These are phyloP conservation scores for Candida coleopterorum DNA, from an alignment of 805 yeast genomes.

Conservation along the genomic window DNA sequence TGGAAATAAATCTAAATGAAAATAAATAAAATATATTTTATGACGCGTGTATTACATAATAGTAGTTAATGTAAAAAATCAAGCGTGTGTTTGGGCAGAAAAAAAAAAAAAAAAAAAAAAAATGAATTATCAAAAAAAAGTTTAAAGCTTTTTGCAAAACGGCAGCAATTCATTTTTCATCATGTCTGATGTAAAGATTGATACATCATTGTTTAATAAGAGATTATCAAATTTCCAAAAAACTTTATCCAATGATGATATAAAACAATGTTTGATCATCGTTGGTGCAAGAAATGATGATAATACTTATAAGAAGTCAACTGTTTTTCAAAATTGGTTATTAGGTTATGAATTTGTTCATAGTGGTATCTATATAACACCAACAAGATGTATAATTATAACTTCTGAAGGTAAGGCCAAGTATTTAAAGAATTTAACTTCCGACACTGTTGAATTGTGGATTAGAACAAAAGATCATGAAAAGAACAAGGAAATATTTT, in stretches of 20 bases:
- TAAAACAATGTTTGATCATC: constrained; percentile 45
- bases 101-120: too few relatives aligned
- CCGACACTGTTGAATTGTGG: constrained; percentile 47
- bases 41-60: constrained; percentile 4
- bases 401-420: constrained; percentile 85
- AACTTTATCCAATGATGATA: constrained; percentile 19
- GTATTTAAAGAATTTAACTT: constrained; percentile 58
- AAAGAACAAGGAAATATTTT: constrained; percentile 64
- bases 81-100: too few relatives aligned
- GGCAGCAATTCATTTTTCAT: too few relatives aligned
- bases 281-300: constrained; percentile 86
- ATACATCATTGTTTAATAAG: constrained; percentile 47
- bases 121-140: constrained; percentile 2
- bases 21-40: background rate
- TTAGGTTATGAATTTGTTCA: constrained; percentile 96
- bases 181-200: constrained; percentile 60
- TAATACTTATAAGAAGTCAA: constrained; percentile 84
- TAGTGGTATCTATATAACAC: constrained; percentile 64
- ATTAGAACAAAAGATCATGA: constrained; percentile 77
- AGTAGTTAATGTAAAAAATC: background rate
- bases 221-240: constrained; percentile 42
- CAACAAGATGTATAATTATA: constrained; percentile 55
- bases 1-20: background rate
- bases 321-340: constrained; percentile 85
- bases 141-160: too few relatives aligned